A percentile compares a stretch with the other conserved stretches of the same genome.
Evolutionary conservation across 495 filamentous ascomycete genomes (phyloP).

Genomic region (Eremomyces bilateralis): DNA sequence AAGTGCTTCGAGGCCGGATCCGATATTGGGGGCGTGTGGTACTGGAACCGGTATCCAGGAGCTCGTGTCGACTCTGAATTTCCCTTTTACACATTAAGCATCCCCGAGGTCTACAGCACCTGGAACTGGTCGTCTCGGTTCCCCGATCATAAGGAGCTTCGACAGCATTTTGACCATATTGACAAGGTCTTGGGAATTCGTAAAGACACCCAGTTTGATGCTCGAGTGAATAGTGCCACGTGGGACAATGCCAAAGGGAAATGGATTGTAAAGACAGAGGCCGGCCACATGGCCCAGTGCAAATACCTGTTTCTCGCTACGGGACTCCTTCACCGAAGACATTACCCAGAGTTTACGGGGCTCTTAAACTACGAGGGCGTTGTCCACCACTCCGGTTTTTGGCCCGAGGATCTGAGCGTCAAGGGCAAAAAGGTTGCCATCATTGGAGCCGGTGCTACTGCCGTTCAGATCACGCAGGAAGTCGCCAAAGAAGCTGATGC

Average conservation of each 20-base stretch:
- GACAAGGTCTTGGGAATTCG: conserved; percentile 11
- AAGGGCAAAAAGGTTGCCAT: conserved; percentile 11
- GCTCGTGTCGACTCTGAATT: conserved; percentile 15
- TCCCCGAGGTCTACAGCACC: conserved; percentile 10
- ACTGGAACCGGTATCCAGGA: conserved; percentile 33
- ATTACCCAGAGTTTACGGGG: conserved; percentile 6
- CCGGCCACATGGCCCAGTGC: conserved; percentile 3
- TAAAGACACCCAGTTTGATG: conserved; percentile 10
- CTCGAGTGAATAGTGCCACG: conserved; percentile 8
- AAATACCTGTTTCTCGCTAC: conserved; percentile 8
- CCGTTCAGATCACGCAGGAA: conserved; percentile 9
- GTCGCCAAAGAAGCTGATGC: conserved; percentile 5
- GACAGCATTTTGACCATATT: conserved; percentile 15
- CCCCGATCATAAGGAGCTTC: conserved; percentile 11
- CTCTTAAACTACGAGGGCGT: conserved; percentile 4
- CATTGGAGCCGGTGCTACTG: conserved; percentile 10
- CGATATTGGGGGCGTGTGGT: conserved; percentile 31
- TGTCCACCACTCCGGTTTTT: conserved; percentile 5
- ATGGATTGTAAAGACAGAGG: conserved; percentile 11
- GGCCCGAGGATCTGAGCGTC: conserved; percentile 4
- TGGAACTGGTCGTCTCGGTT: conserved; percentile 12
- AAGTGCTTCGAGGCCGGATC: conserved; percentile 10
- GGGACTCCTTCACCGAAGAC: conserved; percentile 2
- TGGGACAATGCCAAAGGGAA: conserved; percentile 8
- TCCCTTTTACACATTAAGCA: conserved; percentile 11